Evolutionary conservation across 1,284 basidiomycete genomes (phyloP), one percentile per base, ranked within the genome.

Genomic region (Rhodotorula sp.): DNA sequence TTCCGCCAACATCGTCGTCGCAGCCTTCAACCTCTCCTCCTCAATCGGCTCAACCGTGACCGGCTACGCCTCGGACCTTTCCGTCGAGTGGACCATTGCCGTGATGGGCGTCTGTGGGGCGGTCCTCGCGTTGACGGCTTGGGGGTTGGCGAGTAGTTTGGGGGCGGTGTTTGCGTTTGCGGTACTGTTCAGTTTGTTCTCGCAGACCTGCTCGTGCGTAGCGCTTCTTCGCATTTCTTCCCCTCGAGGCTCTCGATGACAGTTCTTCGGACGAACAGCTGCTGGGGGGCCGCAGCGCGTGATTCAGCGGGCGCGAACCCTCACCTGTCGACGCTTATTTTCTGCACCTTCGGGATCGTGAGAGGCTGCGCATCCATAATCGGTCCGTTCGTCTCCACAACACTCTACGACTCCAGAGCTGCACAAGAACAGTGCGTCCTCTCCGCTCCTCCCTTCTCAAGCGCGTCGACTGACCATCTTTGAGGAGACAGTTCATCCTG

Each of bases 121-220:
- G 2, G 11, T 64, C 18, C 55, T 70, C n/a, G 64, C 64, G 9
- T 24, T 70, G 24, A 37, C 47, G 7, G 59, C 65, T 1, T 74
- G 69, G 70, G 72, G 72, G 0, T 61, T 59, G 11, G 72, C 65
- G 1, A 30, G 22, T 6, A 58, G 60, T 1, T 48, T 74, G 2
- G 63, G 56, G 6, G 52, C 56, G 6, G 65, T 69, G 7, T 74
- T 69, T 20, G 69, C 62, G 11, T 69, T 74, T 30, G 67, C 62
- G 1, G 57, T 74, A 6, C 44, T 71, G 16, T 74, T 64, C 37
- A 56, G 60, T 20, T n/a, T 59, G 24, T 63, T 53, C 13, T 59
- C 64, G 0, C 65, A 67, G 26, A 68, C 63, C 24, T 65, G 64
- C 51, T 50, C 50, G n/a, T 64, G 54, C 54, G 34, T 59, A 15